These are phyloP conservation scores for Botryotinia convoluta DNA, from an alignment of 2,329 filamentous ascomycete species.

Conservation along the genomic window DNA sequence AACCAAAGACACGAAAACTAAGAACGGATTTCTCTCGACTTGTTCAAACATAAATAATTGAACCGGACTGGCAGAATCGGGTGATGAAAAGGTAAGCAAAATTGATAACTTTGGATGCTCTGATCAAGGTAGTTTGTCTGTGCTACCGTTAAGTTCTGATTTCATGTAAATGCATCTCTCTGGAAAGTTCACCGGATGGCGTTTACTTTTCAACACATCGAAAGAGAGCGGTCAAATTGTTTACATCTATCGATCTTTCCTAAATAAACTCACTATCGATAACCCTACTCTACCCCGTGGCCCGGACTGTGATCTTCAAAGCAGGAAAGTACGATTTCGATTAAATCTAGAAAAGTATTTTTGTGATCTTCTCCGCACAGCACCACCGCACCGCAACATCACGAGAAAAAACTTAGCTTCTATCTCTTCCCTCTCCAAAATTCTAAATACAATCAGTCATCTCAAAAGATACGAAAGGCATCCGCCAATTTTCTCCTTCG, in stretches of 20 bases:
- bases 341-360: background rate
- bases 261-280: background rate
- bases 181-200: background rate
- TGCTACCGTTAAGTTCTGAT: background rate
- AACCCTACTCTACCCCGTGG: background rate
- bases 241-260: background rate
- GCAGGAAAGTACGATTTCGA: background rate
- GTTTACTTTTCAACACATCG: background rate
- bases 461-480: background rate
- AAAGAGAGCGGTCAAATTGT: background rate
- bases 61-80: background rate
- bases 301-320: background rate
- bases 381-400: background rate
- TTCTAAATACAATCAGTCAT: background rate
- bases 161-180: background rate
- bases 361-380: background rate
- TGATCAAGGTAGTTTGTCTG: background rate
- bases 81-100: background rate
- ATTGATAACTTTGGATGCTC: background rate
- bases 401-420: background rate
- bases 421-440: background rate
- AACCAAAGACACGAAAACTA: background rate
- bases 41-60: background rate
- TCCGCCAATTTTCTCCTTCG: background rate
- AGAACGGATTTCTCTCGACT: background rate